Percentiles rank a stretch among this genome's conserved stretches.
Conservation (phyloP, 2,329 filamentous ascomycete genomes). For the Ceratocystis ficicola region DNA sequence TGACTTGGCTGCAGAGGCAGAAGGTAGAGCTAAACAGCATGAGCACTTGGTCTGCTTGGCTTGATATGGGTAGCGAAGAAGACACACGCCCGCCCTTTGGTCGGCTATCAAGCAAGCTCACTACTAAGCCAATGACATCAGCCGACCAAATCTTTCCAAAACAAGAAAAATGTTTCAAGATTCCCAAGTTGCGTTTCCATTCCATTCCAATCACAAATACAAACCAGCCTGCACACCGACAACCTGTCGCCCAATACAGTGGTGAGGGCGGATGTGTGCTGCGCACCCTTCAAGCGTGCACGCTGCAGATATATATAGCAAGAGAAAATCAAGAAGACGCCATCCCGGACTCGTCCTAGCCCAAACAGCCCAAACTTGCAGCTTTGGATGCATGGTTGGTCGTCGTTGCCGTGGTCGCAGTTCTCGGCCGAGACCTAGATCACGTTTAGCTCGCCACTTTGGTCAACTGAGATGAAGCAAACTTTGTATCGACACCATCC, state of each 20-base stretch:
- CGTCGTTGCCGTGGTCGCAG: background rate
- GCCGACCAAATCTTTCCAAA: background rate
- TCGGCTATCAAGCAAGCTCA: background rate
- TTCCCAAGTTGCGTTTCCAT: background rate
- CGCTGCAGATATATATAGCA: too few relatives aligned
- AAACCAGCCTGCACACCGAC: background rate
- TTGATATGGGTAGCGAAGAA: background rate
- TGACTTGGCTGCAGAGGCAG: background rate
- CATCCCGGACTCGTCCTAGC: too few relatives aligned
- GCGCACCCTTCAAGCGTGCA: too few relatives aligned
- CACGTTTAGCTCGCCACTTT: background rate
- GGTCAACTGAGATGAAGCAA: background rate
- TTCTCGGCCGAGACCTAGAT: background rate
- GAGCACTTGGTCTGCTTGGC: too few relatives aligned
- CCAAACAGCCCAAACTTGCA: too few relatives aligned
- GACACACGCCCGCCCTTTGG: background rate
- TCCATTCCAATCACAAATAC: constrained; percentile 1
- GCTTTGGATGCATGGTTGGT: too few relatives aligned
- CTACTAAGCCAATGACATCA: background rate
- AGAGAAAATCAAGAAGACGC: too few relatives aligned
- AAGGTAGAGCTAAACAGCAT: too few relatives aligned
- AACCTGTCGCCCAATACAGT: background rate
- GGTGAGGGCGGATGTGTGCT: background rate
- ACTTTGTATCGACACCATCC: background rate
- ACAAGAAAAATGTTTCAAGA: background rate